These are phyloP conservation scores for Coriolopsis trogii DNA, from an alignment of 1,284 basidiomycete species.

Conservation along the genomic window DNA sequence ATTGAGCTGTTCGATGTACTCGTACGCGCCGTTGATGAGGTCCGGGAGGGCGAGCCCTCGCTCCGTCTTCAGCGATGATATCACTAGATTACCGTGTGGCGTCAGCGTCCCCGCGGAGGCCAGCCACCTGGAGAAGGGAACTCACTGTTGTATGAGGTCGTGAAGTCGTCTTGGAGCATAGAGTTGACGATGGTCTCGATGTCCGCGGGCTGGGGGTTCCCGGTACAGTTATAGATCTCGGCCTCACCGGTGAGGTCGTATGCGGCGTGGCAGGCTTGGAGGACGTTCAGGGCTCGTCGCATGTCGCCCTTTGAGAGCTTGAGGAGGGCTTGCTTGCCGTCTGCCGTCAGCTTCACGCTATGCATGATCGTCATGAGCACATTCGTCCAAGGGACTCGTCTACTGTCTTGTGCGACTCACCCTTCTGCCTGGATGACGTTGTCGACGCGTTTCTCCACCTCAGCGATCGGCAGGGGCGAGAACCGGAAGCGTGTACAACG, in stretches of 20 bases:
- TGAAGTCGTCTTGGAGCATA: constrained; percentile 97
- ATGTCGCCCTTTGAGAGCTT: constrained; percentile 97
- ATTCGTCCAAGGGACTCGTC: neutral
- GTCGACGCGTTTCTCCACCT: constrained; percentile 85
- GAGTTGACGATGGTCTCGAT: constrained; percentile 92
- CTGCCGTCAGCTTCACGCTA: constrained; percentile 86
- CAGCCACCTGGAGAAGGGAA: neutral
- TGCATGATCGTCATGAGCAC: constrained; percentile 34
- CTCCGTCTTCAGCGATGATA: constrained; percentile 85
- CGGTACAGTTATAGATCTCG: constrained; percentile 96
- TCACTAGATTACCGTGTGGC: constrained; percentile 56
- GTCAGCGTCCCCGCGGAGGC: neutral
- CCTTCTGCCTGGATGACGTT: constrained; percentile 85
- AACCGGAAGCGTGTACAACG: constrained; percentile 98
- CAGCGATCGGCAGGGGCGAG: constrained; percentile 86
- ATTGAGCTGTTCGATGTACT: constrained; percentile 87
- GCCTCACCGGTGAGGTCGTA: constrained; percentile 89
- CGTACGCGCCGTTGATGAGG: constrained; percentile 91
- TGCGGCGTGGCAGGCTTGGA: constrained; percentile 98
- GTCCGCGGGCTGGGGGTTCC: constrained; percentile 93
- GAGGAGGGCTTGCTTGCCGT: constrained; percentile 88
- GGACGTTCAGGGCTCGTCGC: constrained; percentile 93
- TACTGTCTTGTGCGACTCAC: constrained; percentile 48
- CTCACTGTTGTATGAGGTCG: constrained; percentile 87
- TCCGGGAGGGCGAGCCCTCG: constrained; percentile 96